phyloP scores from a whole-genome alignment of 495 filamentous ascomycete genomes.

The Lasiosphaeria hispida region DNA sequence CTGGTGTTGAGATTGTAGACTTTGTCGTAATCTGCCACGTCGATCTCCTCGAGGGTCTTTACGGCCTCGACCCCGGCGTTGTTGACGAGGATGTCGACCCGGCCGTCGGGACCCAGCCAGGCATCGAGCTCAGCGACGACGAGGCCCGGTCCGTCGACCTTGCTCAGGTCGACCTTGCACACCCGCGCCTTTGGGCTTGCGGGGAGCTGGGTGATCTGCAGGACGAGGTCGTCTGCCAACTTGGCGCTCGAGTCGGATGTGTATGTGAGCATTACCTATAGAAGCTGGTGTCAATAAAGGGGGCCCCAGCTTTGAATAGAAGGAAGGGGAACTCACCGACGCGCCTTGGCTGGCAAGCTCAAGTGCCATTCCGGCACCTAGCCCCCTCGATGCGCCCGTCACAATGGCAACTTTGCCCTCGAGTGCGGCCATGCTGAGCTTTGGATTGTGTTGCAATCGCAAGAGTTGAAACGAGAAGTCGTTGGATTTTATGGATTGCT shows the following conservation, averaged over 20 bases:
- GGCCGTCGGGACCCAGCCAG: constrained; percentile 7
- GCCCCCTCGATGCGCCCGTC: constrained; percentile 15
- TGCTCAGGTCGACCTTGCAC: constrained; percentile 15
- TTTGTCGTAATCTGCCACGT: constrained; percentile 57
- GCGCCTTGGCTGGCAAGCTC: constrained; percentile 15
- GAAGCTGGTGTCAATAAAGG: background rate
- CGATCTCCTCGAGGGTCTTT: constrained; percentile 51
- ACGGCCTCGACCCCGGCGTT: constrained; percentile 55
- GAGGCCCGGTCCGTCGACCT: background rate
- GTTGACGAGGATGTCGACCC: constrained; percentile 56
- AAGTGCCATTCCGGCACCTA: constrained; percentile 14
- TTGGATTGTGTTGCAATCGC: background rate
- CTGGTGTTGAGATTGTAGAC: constrained; percentile 59
- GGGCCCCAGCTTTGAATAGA: background rate
- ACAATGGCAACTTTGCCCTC: constrained; percentile 13
- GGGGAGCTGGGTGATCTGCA: background rate
- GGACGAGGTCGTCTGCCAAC: background rate
- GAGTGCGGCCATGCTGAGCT: constrained; percentile 1
- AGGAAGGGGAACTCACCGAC: background rate
- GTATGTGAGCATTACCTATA: constrained; percentile 14
- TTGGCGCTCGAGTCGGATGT: constrained; percentile 6
- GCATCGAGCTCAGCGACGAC: constrained; percentile 11
- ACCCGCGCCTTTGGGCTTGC: background rate
- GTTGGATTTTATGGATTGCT: too few relatives aligned
- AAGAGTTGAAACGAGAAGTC: too few relatives aligned